Base-by-base conservation (phyloP, 176 grass and related monocot genomes). In the Luzula sylvatica region DNA sequence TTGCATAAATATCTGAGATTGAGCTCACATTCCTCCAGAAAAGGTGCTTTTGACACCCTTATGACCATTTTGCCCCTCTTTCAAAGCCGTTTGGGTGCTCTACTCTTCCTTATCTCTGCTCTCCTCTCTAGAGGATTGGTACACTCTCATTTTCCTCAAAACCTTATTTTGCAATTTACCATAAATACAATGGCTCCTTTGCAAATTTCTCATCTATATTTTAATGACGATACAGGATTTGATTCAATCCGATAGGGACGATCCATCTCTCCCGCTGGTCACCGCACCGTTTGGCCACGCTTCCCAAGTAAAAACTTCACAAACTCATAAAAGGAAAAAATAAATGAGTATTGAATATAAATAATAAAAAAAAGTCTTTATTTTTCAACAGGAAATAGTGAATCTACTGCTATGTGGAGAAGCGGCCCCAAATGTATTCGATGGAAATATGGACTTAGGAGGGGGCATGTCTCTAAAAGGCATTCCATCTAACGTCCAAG, bases 371-470 rank as follows among this genome's bases (percentile, higher is more conserved):
- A 29, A 11, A 32, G 30, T 49, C 20, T 28, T 22, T 45, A 21
- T 28, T 53, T 25, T 23, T 75, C 52, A 74, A 17, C 77, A 98
- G 93, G 93, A 98, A 98, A 80, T 98, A 49, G 93, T 98, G 78
- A 98, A 98, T 83, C 83, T 98, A 53, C 71, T 98, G 54, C 79
- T 98, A 32, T 98, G 93, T 69, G 93, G 93, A 53, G 74, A 83
- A 76, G 93, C 93, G n/a, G 93, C 80, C 9, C 78, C 93, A 52
- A 98, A 98, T 90, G 93, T 98, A 58, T 98, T 98, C 77, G 93
- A 98, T 77, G 93, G 72, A 27, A 86, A 80, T 56, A 90, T 98
- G 93, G 93, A 98, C 58, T 73, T 90, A 70, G 92, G 92, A 44
- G 93, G 93, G 12, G 93, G 78, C 52, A 98, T 90, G 93, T 87